Percentiles rank a stretch among this genome's conserved stretches.
Conservation (phyloP, 176 grass and related monocot species). For the Panicum miliaceum region DNA sequence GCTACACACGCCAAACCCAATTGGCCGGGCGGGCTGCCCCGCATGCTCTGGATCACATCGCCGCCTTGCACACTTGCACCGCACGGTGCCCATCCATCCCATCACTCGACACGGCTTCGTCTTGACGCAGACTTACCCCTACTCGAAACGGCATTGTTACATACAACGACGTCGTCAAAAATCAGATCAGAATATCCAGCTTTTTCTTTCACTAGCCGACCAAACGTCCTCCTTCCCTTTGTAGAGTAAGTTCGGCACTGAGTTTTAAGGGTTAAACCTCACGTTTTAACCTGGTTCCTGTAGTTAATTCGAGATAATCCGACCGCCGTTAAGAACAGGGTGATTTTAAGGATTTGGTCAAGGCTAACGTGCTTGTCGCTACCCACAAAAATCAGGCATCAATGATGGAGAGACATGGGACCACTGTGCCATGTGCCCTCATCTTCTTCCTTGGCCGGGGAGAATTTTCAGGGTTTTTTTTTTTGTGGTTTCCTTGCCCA, state of each 20-base stretch:
- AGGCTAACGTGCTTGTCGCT: slow-evolving; percentile 29
- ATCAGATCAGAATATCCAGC: not conserved
- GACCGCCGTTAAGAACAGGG: not conserved
- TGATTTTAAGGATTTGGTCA: slow-evolving; percentile 30
- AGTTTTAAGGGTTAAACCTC: not conserved
- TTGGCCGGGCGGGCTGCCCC: not conserved
- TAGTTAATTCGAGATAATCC: not conserved
- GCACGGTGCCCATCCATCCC: not conserved
- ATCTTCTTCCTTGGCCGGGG: not conserved
- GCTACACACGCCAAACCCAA: not conserved
- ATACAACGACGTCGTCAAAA: not conserved
- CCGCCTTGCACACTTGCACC: not conserved
- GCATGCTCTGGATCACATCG: not conserved
- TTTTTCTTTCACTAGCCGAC: not conserved
- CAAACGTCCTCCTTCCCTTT: not conserved
- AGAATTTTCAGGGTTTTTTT: not conserved
- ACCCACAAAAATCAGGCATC: slow-evolving; percentile 1
- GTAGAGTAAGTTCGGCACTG: too few relatives aligned
- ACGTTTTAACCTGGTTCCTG: not conserved
- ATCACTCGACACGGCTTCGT: not conserved
- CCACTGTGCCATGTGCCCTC: slow-evolving; percentile 48
- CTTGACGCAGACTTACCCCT: not conserved
- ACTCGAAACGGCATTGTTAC: not conserved
- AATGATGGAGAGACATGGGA: slow-evolving; percentile 12
- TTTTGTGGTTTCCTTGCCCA: not conserved